Conservation (phyloP, 2,329 filamentous ascomycete genomes). For the Dothidotthia symphoricarpi region DNA sequence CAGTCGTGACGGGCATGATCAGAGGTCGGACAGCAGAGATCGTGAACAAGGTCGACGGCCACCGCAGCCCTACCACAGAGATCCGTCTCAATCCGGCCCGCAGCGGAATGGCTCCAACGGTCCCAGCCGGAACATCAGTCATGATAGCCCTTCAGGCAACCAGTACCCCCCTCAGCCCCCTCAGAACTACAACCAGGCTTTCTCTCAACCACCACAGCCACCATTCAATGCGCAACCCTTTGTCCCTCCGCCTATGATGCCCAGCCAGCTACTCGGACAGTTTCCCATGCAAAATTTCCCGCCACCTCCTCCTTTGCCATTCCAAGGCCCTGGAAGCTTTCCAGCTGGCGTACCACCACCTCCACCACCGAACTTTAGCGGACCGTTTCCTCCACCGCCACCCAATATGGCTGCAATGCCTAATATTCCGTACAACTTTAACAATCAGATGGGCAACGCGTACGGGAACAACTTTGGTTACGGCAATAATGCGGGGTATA, state of each 20-base stretch:
- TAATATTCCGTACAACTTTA: constrained; percentile 11
- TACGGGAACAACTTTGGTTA: constrained; percentile 12
- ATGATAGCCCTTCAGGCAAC: constrained; percentile 5
- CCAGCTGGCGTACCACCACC: constrained; percentile 20
- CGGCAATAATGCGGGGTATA: constrained; percentile 10
- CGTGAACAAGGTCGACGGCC: constrained; percentile 10
- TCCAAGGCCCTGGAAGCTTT: constrained; percentile 14
- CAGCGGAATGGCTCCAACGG: constrained; percentile 12
- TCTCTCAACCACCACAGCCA: constrained; percentile 12
- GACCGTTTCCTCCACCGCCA: constrained; percentile 21
- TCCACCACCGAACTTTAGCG: constrained; percentile 25
- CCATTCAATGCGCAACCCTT: constrained; percentile 20
- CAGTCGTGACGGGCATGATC: constrained; percentile 8
- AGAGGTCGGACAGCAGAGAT: constrained; percentile 9
- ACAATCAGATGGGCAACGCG: constrained; percentile 10
- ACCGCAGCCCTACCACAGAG: constrained; percentile 7
- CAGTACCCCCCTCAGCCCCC: constrained; percentile 7
- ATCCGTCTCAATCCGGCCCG: constrained; percentile 8
- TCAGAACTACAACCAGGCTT: constrained; percentile 9
- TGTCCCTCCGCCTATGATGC: constrained; percentile 13
- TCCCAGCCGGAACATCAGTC: constrained; percentile 4
- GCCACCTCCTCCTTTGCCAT: constrained; percentile 20
- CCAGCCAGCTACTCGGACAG: constrained; percentile 19
- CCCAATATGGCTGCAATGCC: constrained; percentile 17
- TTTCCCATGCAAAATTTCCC: constrained; percentile 18